Evolutionary conservation across 2,329 filamentous ascomycete genomes (phyloP), one percentile per base, ranked within the genome.

Genomic region (Myriosclerotinia duriaeana): DNA sequence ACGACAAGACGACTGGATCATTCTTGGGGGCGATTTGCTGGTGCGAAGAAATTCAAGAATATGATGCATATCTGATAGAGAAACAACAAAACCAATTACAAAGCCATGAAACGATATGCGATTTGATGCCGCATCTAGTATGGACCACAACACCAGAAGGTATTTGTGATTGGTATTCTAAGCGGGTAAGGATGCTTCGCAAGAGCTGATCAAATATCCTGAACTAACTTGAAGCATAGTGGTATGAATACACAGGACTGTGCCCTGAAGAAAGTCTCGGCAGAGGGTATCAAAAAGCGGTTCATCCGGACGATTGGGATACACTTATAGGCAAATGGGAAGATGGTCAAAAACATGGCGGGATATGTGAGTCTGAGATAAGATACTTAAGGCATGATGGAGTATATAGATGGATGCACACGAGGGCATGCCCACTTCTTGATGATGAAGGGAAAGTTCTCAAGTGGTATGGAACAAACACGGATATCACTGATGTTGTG

Each of bases 401-500:
- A 7, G 54, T 70, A 9, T 73, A 71, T 54, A 72, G 67, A 53
- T 73, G 72, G 71, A 72, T 72, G 72, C 68, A 72, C 22, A 69
- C 66, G 42, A 68, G 71, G 36, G 72, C 70, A 6, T 67, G 61
- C 22, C 70, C 71, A 9, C 64, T 68, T 5, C 53, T 55, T 60
- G 66, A 66, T 38, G 60, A 65, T 0, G 26, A 56, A 8, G 70
- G 71, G 4, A 66, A 65, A 4, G 67, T 72, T 5, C 20, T 72
- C 44, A 72, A 72, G 55, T 73, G 72, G 72, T 72, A 72, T 53
- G 72, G 71, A 17, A 73, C 72, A 9, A 69, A 64, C 58, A 73
- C 70, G 14, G 72, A 73, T 48, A 72, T 73, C 42, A 71, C 72
- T 46, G 69, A 73, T 48, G 50, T 69, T 8, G 68, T 72, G 11